phyloP scores from a whole-genome alignment of 1,284 basidiomycete genomes.

The Ganoderma boninense region DNA sequence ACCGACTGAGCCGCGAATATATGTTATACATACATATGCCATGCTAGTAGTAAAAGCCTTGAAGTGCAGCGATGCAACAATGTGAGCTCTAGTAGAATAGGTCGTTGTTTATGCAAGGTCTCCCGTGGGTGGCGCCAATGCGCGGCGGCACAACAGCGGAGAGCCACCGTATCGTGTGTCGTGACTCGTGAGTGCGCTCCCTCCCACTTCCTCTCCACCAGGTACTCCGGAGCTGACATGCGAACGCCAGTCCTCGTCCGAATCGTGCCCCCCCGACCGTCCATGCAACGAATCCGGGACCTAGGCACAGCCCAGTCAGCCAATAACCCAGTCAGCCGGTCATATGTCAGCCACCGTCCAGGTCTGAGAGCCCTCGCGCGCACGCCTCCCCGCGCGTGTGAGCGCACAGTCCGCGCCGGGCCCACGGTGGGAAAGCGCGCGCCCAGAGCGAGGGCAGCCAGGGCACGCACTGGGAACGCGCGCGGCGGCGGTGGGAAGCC shows the following conservation, averaged over 20 bases:
- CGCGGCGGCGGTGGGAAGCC: conserved; percentile 26
- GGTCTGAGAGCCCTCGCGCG: conserved; percentile 23
- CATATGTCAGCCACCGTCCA: conserved; percentile 26
- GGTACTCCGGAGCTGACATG: background rate
- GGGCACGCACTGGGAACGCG: conserved; percentile 20
- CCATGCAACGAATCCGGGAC: conserved; percentile 11
- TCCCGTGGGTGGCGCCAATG: too few species aligned
- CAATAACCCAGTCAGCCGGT: background rate
- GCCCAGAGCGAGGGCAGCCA: conserved; percentile 1
- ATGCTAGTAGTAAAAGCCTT: conserved; percentile 27
- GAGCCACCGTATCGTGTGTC: background rate
- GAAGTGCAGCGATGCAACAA: conserved; percentile 18
- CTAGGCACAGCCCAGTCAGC: conserved; percentile 1
- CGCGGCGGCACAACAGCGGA: background rate
- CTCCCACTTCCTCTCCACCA: background rate
- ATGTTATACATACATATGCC: conserved; percentile 29
- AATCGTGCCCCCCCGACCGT: background rate
- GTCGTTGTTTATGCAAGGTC: conserved; percentile 7
- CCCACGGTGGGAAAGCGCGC: conserved; percentile 27
- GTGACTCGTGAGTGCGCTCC: background rate
- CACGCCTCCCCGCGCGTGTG: conserved; percentile 29
- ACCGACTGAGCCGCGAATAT: conserved; percentile 9
- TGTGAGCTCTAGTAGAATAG: conserved; percentile 32
- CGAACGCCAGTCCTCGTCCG: background rate
- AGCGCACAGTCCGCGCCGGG: conserved; percentile 18